Percentiles rank a stretch among this genome's conserved stretches.
These are phyloP conservation scores for Monosporascus sp. DNA, from an alignment of 2,329 filamentous ascomycete genomes.

Conservation along the genomic window DNA sequence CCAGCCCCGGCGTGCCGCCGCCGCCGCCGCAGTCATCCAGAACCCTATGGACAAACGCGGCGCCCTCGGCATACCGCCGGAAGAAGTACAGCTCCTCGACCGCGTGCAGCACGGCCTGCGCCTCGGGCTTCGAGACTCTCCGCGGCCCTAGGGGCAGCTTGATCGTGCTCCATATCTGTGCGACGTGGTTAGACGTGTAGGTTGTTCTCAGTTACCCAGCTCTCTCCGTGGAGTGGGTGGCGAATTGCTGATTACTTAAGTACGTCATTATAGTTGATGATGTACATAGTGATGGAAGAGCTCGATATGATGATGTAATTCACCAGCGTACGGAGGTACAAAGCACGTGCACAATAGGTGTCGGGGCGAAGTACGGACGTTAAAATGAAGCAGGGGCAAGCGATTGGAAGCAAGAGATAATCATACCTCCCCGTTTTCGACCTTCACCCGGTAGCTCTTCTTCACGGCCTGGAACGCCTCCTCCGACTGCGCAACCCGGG, in stretches of 20 bases:
- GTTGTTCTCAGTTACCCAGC: no score
- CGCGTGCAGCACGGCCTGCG: conserved; percentile 48
- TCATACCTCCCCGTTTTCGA: conserved; percentile 51
- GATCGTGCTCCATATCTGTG: conserved; percentile 40
- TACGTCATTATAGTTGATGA: no score
- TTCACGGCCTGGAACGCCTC: conserved; percentile 43
- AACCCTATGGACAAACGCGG: conserved; percentile 33
- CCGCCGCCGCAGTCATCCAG: conserved; percentile 21
- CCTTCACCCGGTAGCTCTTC: conserved; percentile 38
- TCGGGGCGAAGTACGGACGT: background rate
- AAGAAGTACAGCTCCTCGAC: conserved; percentile 56
- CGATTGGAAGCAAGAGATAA: background rate
- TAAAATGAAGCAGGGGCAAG: background rate
- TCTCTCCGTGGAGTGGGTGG: no score
- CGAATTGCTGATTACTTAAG: no score
- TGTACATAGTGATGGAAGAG: no score
- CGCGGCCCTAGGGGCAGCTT: conserved; percentile 32
- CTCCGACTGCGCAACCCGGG: conserved; percentile 38
- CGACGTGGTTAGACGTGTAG: background rate
- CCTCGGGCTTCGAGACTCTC: conserved; percentile 37
- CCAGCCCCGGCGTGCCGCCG: conserved; percentile 29
- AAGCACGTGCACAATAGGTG: background rate
- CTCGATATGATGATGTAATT: no score
- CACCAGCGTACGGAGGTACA: conserved; percentile 22
- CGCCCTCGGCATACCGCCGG: conserved; percentile 39